Evolutionary conservation across 768 basidiomycete genomes (phyloP).

Genomic region (Hebeloma cylindrosporum): DNA sequence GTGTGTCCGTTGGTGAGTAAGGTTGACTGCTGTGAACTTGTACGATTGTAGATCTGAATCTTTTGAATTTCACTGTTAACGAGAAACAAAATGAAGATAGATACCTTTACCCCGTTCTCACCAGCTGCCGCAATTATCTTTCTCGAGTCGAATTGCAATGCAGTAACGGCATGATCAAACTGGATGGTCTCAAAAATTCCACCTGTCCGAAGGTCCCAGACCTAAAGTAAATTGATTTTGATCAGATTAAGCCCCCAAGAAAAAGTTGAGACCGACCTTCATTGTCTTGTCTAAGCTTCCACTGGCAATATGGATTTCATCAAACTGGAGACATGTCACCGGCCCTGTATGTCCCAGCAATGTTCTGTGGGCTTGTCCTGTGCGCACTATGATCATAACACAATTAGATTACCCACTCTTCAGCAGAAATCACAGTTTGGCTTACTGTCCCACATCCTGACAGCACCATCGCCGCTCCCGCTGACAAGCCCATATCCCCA

Average conservation of each 20-base stretch:
- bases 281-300: conserved; percentile 94
- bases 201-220: conserved; percentile 96
- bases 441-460: conserved; percentile 99
- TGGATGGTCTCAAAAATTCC: conserved; percentile 84
- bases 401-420: neutral
- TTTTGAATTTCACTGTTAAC: conserved; percentile 1
- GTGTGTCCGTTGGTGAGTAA: conserved; percentile 92
- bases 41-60: conserved; percentile 88
- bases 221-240: conserved; percentile 42
- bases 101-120: conserved; percentile 90
- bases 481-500: conserved; percentile 98
- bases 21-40: conserved; percentile 83
- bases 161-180: conserved; percentile 89
- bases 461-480: conserved; percentile 95
- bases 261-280: conserved; percentile 51
- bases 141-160: conserved; percentile 90
- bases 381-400: conserved; percentile 78
- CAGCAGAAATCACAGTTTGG: conserved; percentile 18
- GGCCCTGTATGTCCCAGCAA: conserved; percentile 91
- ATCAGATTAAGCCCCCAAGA: neutral
- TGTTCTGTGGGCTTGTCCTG: conserved; percentile 94
- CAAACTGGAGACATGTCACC: conserved; percentile 93
- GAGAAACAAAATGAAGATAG: conserved; percentile 11
- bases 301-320: conserved; percentile 90
- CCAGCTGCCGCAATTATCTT: conserved; percentile 92